phyloP scores from a whole-genome alignment of 1,139 yeast species.

The Kodamaea derodonti region DNA sequence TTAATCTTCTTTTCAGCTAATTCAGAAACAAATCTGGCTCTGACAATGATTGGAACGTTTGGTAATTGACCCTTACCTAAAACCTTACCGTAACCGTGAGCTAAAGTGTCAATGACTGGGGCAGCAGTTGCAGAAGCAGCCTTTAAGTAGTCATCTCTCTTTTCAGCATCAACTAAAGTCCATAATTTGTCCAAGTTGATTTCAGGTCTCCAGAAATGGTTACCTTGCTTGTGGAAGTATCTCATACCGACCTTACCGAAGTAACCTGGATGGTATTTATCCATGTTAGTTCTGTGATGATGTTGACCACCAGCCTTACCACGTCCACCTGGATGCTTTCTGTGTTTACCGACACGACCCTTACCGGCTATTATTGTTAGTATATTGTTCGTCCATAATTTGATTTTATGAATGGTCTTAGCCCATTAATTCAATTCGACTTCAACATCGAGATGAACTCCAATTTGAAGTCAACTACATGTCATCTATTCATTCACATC shows the following conservation, averaged over 20 bases:
- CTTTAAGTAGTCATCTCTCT: conserved; percentile 92
- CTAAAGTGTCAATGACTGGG: conserved; percentile 98
- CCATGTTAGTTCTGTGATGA: conserved; percentile 99
- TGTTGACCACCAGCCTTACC: conserved; percentile 99
- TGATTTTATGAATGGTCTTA: too few species aligned
- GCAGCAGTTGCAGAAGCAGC: conserved; percentile 86
- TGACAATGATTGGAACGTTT: conserved; percentile 96
- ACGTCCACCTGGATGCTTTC: conserved; percentile 99
- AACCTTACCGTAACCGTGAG: conserved; percentile 99
- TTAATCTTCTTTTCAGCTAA: conserved; percentile 99
- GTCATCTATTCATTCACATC: too few species aligned
- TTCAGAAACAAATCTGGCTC: conserved; percentile 98
- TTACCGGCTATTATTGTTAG: conserved; percentile 83
- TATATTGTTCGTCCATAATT: too few species aligned
- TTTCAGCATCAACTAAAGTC: conserved; percentile 92
- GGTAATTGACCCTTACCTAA: conserved; percentile 99
- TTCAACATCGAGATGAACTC: too few species aligned
- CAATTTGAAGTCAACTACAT: too few species aligned
- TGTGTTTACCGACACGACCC: conserved; percentile 99
- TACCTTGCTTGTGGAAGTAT: conserved; percentile 97
- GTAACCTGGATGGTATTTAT: conserved; percentile 99
- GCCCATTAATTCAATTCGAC: too few species aligned
- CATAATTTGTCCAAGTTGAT: conserved; percentile 98
- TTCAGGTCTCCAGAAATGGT: conserved; percentile 98
- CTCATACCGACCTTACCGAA: conserved; percentile 99